phyloP scores from a whole-genome alignment of 495 filamentous ascomycete genomes.

The Talaromyces wortmannii region DNA sequence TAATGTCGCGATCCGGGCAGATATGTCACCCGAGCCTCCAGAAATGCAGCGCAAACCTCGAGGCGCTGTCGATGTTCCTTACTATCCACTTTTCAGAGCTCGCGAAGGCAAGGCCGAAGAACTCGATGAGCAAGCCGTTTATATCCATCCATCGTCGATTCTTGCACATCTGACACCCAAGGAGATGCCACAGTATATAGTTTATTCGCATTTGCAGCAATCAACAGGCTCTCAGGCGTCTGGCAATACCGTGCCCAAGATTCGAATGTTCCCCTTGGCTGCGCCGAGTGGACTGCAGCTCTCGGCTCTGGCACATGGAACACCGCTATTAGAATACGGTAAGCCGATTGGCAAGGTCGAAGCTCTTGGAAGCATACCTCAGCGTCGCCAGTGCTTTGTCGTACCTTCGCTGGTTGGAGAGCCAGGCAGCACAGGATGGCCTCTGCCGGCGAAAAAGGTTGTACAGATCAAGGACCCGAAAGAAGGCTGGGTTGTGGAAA shows the following conservation, averaged over 20 bases:
- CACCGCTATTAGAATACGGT: constrained; percentile 74
- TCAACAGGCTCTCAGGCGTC: constrained; percentile 33
- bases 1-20: constrained; percentile 88
- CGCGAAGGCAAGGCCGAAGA: constrained; percentile 43
- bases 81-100: constrained; percentile 77
- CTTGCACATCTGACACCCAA: constrained; percentile 63
- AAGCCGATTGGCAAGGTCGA: constrained; percentile 85
- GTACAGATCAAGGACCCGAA: constrained; percentile 65
- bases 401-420: constrained; percentile 65
- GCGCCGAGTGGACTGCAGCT: constrained; percentile 68
- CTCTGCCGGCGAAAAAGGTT: constrained; percentile 74
- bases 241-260: constrained; percentile 55
- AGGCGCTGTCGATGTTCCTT: constrained; percentile 82
- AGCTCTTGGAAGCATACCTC: constrained; percentile 43
- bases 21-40: constrained; percentile 69
- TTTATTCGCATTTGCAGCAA: constrained; percentile 80
- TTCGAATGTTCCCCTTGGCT: constrained; percentile 83
- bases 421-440: constrained; percentile 69
- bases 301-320: constrained; percentile 74
- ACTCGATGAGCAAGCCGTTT: constrained; percentile 55
- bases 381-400: constrained; percentile 72
- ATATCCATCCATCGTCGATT: constrained; percentile 77
- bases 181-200: constrained; percentile 76
- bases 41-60: constrained; percentile 64
- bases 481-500: constrained; percentile 74